Evolutionary conservation across 139 green algal genomes (phyloP).

Genomic region (Chlamydomonas eustigma): DNA sequence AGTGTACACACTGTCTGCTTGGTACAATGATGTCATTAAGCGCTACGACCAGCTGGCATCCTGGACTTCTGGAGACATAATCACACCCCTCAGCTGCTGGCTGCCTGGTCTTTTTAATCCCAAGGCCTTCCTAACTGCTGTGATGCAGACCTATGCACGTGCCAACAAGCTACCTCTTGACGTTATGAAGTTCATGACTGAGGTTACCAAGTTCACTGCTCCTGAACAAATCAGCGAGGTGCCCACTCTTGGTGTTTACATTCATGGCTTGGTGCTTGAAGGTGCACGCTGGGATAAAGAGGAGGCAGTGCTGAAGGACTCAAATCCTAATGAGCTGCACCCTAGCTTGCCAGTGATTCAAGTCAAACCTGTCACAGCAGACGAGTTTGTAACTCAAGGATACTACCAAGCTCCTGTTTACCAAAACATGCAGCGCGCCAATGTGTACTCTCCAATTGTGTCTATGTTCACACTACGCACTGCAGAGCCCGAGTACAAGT

Average conservation of each 20-base stretch:
- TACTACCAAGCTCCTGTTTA: conserved; percentile 86
- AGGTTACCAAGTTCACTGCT: conserved; percentile 42
- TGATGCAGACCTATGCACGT: conserved; percentile 83
- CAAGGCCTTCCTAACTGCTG: conserved; percentile 84
- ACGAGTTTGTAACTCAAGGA: conserved; percentile 63
- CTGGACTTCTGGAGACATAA: conserved; percentile 64
- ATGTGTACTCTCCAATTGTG: conserved; percentile 80
- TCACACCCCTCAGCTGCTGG: conserved; percentile 65
- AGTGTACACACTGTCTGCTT: conserved; percentile 63
- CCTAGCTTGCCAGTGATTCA: conserved; percentile 72
- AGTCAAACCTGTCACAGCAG: conserved; percentile 66
- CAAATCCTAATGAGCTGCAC: conserved; percentile 74
- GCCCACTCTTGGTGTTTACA: conserved; percentile 63
- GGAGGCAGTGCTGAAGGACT: conserved; percentile 68
- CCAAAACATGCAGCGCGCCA: conserved; percentile 84
- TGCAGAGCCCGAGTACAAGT: conserved; percentile 64
- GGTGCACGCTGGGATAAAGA: conserved; percentile 80
- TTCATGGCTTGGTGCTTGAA: conserved; percentile 75
- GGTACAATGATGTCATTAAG: conserved; percentile 70
- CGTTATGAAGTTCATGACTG: conserved; percentile 83
- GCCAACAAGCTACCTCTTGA: conserved; percentile 78
- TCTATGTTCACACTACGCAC: conserved; percentile 76
- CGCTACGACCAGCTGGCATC: conserved; percentile 70
- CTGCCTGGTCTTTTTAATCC: conserved; percentile 83
- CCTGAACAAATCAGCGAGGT: conserved; percentile 56